Base-by-base conservation (phyloP, 257 asterid species). In the Agastache rugosa region DNA sequence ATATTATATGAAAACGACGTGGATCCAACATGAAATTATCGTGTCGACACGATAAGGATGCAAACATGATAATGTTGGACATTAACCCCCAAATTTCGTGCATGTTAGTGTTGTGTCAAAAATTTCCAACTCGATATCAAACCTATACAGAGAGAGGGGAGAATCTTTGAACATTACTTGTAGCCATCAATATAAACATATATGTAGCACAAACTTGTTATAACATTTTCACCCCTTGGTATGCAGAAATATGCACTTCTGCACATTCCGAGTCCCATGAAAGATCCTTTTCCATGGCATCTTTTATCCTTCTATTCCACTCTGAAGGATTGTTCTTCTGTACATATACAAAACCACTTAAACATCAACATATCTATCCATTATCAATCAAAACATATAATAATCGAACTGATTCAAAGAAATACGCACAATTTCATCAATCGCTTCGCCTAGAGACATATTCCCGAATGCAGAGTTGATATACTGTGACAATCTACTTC, bases 251-350 rank as follows among this genome's bases (percentile, higher is more conserved):
- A 78, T 90, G 96, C 47, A 84, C 76, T 51, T 85, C 90, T 6
- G 80, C 84, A 74, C 91, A 87, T 71, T 88, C 91, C 16, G 93
- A 82, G 61, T 86, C 96, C 96, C 96, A 87, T 0, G 96, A 90
- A 31, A 90, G 87, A 64, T 90, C 96, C 84, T 70, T 81, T 17
- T 42, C 50, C 97, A 92, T 92, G 50, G 83, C 92, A 29, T 88
- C 88, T 50, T 48, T 55, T 20, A 88, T 85, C 84, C 83, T 85
- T 39, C 47, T 63, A 74, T 75, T 73, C 96, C 97, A 92, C 61
- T 84, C 76, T 14, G 85, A 80, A 9, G 86, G 89, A 54, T 88
- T 77, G 61, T 85, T 74, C 78, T 44, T 83, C 96, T 92, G 96
- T 75, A 75, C 16, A 65, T 2, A 35, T 19, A 71, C 6, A 19